A percentile compares a stretch with the other conserved stretches of the same genome.
Evolutionary conservation across 2,329 filamentous ascomycete genomes (phyloP).

Genomic region (Aspergillus brasiliensis): DNA sequence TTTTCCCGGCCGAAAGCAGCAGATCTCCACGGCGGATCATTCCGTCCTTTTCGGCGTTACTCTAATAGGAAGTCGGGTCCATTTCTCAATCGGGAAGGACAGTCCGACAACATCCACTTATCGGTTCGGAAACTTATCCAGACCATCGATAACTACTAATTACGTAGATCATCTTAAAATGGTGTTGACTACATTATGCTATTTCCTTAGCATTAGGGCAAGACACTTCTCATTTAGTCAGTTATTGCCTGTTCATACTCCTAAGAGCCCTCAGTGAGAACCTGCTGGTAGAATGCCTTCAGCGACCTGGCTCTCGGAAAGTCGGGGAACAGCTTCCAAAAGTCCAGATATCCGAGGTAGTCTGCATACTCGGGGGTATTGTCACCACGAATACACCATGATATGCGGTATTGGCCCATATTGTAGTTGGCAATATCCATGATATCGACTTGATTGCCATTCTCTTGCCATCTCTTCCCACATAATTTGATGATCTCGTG

Average conservation of each 20-base stretch:
- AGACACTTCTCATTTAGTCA: background rate
- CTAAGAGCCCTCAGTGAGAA: background rate
- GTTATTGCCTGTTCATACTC: background rate
- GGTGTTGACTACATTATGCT: too few relatives aligned
- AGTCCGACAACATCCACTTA: background rate
- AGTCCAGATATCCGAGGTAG: slow-evolving; percentile 53
- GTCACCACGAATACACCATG: slow-evolving; percentile 49
- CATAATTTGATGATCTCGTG: background rate
- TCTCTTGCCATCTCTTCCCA: background rate
- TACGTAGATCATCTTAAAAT: too few relatives aligned
- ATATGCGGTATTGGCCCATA: slow-evolving; percentile 19
- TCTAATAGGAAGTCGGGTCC: background rate
- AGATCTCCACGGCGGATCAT: too few relatives aligned
- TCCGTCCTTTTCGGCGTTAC: too few relatives aligned
- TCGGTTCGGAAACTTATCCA: background rate
- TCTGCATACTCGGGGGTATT: slow-evolving; percentile 51
- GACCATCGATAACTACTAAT: too few relatives aligned
- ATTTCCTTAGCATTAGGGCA: too few relatives aligned
- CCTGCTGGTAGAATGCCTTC: background rate
- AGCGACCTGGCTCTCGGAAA: background rate
- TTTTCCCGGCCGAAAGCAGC: too few relatives aligned
- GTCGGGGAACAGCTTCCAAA: slow-evolving; percentile 54
- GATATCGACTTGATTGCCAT: background rate
- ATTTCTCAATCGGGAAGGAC: background rate
- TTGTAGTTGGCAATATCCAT: background rate